phyloP scores from a whole-genome alignment of 345 rosid species.

The Brassica incana region DNA sequence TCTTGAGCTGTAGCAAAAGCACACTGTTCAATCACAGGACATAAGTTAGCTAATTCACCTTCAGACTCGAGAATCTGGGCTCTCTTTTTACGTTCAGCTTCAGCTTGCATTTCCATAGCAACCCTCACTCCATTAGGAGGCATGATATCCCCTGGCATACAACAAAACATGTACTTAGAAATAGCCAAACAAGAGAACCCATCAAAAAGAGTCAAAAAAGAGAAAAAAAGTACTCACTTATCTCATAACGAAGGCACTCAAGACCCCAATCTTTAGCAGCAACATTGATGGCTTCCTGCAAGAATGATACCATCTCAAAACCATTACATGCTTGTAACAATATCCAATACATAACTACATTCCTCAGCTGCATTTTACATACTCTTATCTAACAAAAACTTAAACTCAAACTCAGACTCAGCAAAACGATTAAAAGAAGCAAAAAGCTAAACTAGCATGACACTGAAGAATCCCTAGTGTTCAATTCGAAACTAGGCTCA shows the following conservation, averaged over 20 bases:
- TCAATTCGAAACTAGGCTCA: neutral
- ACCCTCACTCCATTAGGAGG: conserved; percentile 87
- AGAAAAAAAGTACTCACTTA: conserved; percentile 52
- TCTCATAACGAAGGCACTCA: conserved; percentile 92
- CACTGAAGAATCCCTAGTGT: neutral
- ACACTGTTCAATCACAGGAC: neutral
- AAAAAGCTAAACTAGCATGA: neutral
- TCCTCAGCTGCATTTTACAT: neutral
- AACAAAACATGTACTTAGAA: conserved; percentile 18
- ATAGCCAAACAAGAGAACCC: neutral
- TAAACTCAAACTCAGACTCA: neutral
- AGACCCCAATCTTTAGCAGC: conserved; percentile 96
- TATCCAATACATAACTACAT: neutral
- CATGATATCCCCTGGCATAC: conserved; percentile 81
- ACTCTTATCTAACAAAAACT: neutral
- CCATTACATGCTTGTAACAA: neutral
- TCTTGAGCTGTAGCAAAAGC: neutral
- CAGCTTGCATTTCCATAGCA: conserved; percentile 99
- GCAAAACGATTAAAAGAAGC: neutral
- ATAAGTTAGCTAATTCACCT: conserved; percentile 38
- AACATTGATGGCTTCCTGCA: conserved; percentile 85
- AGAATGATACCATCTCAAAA: conserved; percentile 13
- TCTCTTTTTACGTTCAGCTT: conserved; percentile 94
- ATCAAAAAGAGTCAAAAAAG: neutral
- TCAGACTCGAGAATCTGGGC: conserved; percentile 94